Percentiles rank a stretch among this genome's conserved stretches.
These are phyloP conservation scores for Prototheca cutis DNA, from an alignment of 163 green algal species.

Conservation along the genomic window DNA sequence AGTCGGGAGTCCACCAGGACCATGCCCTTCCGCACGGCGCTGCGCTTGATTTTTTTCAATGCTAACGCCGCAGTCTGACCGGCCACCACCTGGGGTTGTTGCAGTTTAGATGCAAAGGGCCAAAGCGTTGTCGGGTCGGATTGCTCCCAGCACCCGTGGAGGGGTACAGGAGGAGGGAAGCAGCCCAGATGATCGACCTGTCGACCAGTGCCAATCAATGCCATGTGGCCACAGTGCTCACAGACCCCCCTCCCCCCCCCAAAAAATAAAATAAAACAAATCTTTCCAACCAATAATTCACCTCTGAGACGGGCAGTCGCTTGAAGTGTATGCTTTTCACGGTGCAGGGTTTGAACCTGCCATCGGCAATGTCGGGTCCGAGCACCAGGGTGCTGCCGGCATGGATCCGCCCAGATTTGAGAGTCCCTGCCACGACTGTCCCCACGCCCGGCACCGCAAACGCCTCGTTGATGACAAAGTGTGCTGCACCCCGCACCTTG, in stretches of 20 bases:
- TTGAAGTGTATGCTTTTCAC: slow-evolving; percentile 94
- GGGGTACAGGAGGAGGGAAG: too few species aligned
- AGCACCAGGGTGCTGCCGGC: slow-evolving; percentile 65
- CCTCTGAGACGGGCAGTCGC: slow-evolving; percentile 69
- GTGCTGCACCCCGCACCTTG: slow-evolving; percentile 26
- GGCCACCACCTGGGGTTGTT: slow-evolving; percentile 49
- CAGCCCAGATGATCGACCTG: too few species aligned
- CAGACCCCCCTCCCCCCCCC: too few species aligned
- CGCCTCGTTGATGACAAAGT: slow-evolving; percentile 89
- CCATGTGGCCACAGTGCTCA: too few species aligned
- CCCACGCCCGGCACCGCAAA: slow-evolving; percentile 74
- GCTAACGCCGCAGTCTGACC: slow-evolving; percentile 78
- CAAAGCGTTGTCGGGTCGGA: background rate
- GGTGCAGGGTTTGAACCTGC: slow-evolving; percentile 61
- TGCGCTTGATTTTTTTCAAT: slow-evolving; percentile 72
- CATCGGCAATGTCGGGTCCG: slow-evolving; percentile 68
- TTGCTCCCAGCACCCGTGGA: too few species aligned
- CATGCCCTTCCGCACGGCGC: slow-evolving; percentile 82
- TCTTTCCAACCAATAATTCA: too few species aligned
- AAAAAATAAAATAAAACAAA: too few species aligned
- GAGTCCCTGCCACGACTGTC: slow-evolving; percentile 75
- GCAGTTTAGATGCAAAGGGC: background rate
- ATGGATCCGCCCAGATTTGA: slow-evolving; percentile 70
- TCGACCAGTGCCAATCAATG: too few species aligned
- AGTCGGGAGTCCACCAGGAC: slow-evolving; percentile 62